Evolutionary conservation across 2,329 filamentous ascomycete species (phyloP).

Genomic region (Botrytis sinoallii): DNA sequence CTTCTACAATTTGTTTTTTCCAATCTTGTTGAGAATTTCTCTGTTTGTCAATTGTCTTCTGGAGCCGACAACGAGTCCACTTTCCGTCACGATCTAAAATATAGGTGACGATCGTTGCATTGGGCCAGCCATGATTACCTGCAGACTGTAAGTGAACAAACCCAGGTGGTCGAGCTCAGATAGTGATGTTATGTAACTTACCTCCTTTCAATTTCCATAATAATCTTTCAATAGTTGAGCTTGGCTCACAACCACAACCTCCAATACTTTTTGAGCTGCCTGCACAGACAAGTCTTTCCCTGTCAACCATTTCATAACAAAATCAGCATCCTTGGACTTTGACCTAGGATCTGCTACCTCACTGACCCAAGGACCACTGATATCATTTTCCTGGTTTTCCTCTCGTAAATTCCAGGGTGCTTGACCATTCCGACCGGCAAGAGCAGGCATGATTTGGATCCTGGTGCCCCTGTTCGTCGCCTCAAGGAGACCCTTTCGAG

Average conservation of each 20-base stretch:
- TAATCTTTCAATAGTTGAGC: background rate
- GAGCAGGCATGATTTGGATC: background rate
- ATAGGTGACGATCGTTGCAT: constrained; percentile 1
- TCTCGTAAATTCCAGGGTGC: background rate
- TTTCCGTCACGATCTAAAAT: background rate
- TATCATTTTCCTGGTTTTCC: background rate
- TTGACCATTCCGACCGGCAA: background rate
- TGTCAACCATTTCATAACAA: background rate
- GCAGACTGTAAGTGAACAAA: background rate
- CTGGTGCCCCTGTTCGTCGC: background rate
- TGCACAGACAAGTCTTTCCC: background rate
- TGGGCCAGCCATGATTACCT: background rate
- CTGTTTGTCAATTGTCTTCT: background rate
- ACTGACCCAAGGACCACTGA: background rate
- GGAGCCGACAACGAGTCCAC: background rate
- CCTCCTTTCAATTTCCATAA: background rate
- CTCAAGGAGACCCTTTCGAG: constrained; percentile 1
- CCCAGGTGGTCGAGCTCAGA: background rate
- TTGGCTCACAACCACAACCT: constrained; percentile 3
- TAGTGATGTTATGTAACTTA: background rate
- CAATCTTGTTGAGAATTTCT: background rate
- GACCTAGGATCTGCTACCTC: background rate
- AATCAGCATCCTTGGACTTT: background rate
- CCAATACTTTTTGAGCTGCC: constrained; percentile 4
- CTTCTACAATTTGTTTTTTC: background rate